These are phyloP conservation scores for Penicillium sp. DNA, from an alignment of 2,329 filamentous ascomycete genomes.

Conservation along the genomic window DNA sequence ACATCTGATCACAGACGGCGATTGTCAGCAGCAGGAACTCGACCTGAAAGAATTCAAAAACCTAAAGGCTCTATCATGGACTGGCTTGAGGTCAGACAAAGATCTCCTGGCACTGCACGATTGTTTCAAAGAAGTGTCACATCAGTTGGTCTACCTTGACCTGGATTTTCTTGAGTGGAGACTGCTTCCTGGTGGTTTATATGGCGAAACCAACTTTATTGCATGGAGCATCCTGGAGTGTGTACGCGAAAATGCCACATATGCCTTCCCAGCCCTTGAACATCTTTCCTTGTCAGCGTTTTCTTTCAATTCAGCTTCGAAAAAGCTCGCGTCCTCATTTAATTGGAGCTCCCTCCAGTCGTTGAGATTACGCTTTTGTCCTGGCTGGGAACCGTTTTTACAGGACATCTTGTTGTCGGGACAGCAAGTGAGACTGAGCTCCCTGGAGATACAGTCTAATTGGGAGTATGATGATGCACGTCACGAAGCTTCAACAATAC, in stretches of 20 bases:
- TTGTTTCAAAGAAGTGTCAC: not conserved
- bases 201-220: not conserved
- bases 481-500: not conserved
- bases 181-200: not conserved
- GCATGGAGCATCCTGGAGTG: not conserved
- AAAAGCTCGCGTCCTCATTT: not conserved
- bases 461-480: not conserved
- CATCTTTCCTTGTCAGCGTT: not conserved
- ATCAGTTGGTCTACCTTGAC: not conserved
- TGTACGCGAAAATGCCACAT: not conserved
- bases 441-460: not conserved
- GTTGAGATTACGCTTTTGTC: slow-evolving; percentile 3
- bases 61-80: slow-evolving; percentile 6
- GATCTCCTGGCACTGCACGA: not conserved
- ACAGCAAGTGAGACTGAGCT: slow-evolving; percentile 1
- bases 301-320: not conserved
- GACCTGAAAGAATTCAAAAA: not conserved
- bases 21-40: not conserved
- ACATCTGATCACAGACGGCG: not conserved
- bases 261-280: not conserved
- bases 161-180: slow-evolving; percentile 1
- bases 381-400: slow-evolving; percentile 1
- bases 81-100: not conserved
- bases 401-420: not conserved
- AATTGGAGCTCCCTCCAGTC: not conserved